Evolutionary conservation across 2,329 filamentous ascomycete species (phyloP).

Genomic region (Arthroderma sp.): DNA sequence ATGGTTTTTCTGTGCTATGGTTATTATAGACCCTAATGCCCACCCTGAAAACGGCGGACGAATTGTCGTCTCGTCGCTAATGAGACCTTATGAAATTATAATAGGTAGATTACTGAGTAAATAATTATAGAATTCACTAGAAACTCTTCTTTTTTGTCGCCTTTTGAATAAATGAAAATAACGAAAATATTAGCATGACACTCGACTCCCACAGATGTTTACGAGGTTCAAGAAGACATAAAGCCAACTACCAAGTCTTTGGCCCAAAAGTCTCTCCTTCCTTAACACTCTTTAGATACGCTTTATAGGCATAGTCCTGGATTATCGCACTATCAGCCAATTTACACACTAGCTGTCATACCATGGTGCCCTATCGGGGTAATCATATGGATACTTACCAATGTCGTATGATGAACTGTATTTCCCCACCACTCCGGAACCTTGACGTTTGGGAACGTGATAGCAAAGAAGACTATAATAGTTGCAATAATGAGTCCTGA

Average conservation of each 20-base stretch:
- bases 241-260: background rate
- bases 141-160: too few relatives aligned
- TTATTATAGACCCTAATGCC: too few relatives aligned
- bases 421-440: constrained; percentile 49
- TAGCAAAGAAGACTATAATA: constrained; percentile 53
- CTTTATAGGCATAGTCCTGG: constrained; percentile 7
- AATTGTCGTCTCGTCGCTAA: too few relatives aligned
- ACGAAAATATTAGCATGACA: too few relatives aligned
- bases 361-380: background rate
- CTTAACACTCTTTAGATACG: constrained; percentile 3
- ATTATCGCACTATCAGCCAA: background rate
- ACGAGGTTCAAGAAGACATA: too few relatives aligned
- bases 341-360: background rate
- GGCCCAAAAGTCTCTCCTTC: constrained; percentile 6
- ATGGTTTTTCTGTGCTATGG: too few relatives aligned
- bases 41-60: too few relatives aligned
- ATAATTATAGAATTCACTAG: too few relatives aligned
- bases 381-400: constrained; percentile 9
- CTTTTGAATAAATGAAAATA: too few relatives aligned
- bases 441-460: constrained; percentile 43
- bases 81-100: too few relatives aligned
- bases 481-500: constrained; percentile 49
- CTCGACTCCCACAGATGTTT: too few relatives aligned
- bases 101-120: too few relatives aligned
- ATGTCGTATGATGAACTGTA: constrained; percentile 15